These are phyloP conservation scores for Chlamydomonas eustigma DNA, from an alignment of 139 green algal species.

Conservation along the genomic window DNA sequence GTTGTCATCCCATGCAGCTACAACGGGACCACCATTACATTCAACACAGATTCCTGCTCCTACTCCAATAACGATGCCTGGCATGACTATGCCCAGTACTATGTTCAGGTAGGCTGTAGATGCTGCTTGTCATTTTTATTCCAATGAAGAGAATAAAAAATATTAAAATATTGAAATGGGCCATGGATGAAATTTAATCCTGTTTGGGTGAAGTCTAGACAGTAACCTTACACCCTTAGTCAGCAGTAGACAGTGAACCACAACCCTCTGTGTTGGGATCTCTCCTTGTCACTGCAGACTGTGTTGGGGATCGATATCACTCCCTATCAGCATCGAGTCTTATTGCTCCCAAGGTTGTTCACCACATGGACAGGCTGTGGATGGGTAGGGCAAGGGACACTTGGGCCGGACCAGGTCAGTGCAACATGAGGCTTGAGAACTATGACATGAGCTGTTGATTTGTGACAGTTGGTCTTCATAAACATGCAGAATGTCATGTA, in stretches of 20 bases:
- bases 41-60: not conserved
- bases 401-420: conserved; percentile 2
- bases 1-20: not conserved
- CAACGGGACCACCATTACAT: conserved; percentile 1
- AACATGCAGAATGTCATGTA: too few relatives aligned
- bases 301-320: not conserved
- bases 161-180: too few relatives aligned
- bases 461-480: too few relatives aligned
- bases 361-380: not conserved
- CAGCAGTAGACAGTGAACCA: too few relatives aligned
- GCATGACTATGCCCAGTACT: conserved; percentile 11
- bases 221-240: too few relatives aligned
- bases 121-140: too few relatives aligned
- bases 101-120: conserved; percentile 1
- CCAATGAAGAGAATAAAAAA: too few relatives aligned
- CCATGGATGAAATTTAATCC: too few relatives aligned
- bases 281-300: conserved; percentile 1
- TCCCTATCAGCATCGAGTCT: conserved; percentile 5
- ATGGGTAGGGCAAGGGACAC: conserved; percentile 11
- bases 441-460: too few relatives aligned
- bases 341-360: not conserved
- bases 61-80: conserved; percentile 6
- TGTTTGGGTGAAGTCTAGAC: too few relatives aligned
- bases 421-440: too few relatives aligned
- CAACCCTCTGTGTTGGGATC: too few relatives aligned